Base-by-base conservation (phyloP, 768 basidiomycete genomes). In the Amanita rimosa region DNA sequence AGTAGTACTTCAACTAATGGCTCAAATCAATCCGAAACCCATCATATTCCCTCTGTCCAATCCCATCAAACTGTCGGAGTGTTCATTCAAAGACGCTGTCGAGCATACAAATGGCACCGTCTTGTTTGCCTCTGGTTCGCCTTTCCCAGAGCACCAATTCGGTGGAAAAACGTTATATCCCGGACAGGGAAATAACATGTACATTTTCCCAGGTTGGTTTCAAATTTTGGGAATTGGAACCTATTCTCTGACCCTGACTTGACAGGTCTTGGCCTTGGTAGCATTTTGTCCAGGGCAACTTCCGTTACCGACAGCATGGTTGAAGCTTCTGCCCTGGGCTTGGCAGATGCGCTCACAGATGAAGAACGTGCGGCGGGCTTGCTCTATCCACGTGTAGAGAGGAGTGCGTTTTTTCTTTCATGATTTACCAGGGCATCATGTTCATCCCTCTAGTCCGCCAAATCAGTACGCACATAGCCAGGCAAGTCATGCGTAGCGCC, bases 131-230 rank as follows among this genome's bases (percentile, higher is more conserved):
- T 83, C 81, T 35, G 93, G 92, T 3, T 87, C 85, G 27, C 93
- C 92, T 3, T 96, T 93, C 76, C 74, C 78, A 11, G 70, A 74
- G 40, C 71, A 81, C 54, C 57, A 65, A 49, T 83, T 71, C 65
- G 63, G 72, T 31, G 81, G 79, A 26, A 69, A 67, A 46, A 71
- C 55, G 29, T 67, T 83, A 54, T 81, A 83, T 54, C 81, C 93
- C 2, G 88, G 89, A 19, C 94, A 96, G 66, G 92, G 92, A 22
- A 96, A 95, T 63, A 97, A 95, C 64, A 92, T 93, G 88, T 87
- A 85, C 62, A 84, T 85, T 58, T 83, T 83, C 72, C 81, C 80
- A 43, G 77, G 79, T 78, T 33, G 21, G 60, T 55, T 49, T 50
- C n/a, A 29, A n/a, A 50, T 37, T 17, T 19, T 37, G 1, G 11